Conservation (phyloP, 306 rosid species). For the Quercus robur region DNA sequence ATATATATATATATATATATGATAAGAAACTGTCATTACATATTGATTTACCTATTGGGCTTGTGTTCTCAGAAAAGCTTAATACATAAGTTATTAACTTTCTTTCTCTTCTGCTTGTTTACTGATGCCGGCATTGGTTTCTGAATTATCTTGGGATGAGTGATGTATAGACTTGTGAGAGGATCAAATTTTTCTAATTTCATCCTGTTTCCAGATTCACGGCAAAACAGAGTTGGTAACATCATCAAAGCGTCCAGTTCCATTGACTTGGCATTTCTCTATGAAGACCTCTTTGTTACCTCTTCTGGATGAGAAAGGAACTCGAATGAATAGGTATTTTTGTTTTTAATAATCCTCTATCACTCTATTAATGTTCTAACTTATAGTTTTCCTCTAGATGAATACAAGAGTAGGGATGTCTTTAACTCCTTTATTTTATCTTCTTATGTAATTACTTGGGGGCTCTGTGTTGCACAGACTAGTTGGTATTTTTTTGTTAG, state of each 20-base stretch:
- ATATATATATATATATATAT: no score
- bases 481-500: background rate
- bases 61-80: background rate
- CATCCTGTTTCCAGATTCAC: slow-evolving; percentile 64
- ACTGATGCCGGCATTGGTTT: slow-evolving; percentile 4
- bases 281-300: slow-evolving; percentile 65
- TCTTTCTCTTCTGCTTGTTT: slow-evolving; percentile 12
- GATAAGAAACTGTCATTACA: background rate
- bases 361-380: background rate
- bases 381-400: background rate
- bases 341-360: background rate
- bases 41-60: slow-evolving; percentile 7
- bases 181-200: slow-evolving; percentile 5
- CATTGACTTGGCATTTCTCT: slow-evolving; percentile 93
- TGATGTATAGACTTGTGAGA: background rate
- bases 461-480: background rate
- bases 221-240: slow-evolving; percentile 92
- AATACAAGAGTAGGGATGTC: background rate
- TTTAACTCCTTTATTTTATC: background rate
- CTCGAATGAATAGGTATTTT: slow-evolving; percentile 73
- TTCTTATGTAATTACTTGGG: background rate
- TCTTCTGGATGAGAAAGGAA: slow-evolving; percentile 82
- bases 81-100: background rate
- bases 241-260: slow-evolving; percentile 90
- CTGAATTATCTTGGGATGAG: slow-evolving; percentile 2